Evolutionary conservation across 1,139 yeast species (phyloP).

Genomic region (Hyphopichia buzzinii): DNA sequence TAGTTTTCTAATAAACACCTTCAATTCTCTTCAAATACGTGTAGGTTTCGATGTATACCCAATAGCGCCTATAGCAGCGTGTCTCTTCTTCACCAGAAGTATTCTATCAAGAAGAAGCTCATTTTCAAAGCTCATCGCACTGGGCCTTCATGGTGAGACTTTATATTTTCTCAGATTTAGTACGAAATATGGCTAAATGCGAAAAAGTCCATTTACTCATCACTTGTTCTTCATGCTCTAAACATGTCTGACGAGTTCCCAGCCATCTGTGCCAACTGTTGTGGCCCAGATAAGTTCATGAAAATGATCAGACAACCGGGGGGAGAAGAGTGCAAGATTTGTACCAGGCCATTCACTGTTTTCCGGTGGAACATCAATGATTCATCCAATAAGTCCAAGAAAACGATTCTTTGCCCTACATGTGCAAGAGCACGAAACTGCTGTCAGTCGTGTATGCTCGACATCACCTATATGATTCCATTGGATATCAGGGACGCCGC

Average conservation of each 20-base stretch:
- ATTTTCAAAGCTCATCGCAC: no score
- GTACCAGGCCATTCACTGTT: constrained; percentile 82
- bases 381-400: constrained; percentile 38
- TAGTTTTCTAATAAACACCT: no score
- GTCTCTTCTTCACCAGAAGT: no score
- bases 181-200: no score
- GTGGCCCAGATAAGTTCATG: constrained; percentile 63
- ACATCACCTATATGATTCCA: constrained; percentile 77
- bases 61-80: no score
- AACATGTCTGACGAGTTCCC: constrained; percentile 38
- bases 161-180: no score
- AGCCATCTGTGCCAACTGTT: constrained; percentile 68
- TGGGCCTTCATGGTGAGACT: no score
- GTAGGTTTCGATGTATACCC: no score
- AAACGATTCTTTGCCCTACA: constrained; percentile 65
- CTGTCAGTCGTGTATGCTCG: constrained; percentile 86
- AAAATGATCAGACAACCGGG: constrained; percentile 70
- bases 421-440: constrained; percentile 80
- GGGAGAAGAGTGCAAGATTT: constrained; percentile 76
- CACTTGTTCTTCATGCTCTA: no score
- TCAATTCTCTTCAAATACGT: no score
- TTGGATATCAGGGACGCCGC: constrained; percentile 79
- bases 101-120: no score
- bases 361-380: constrained; percentile 63
- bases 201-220: no score